Evolutionary conservation across 345 rosid genomes (phyloP).

Genomic region (Sisymbrium irio): DNA sequence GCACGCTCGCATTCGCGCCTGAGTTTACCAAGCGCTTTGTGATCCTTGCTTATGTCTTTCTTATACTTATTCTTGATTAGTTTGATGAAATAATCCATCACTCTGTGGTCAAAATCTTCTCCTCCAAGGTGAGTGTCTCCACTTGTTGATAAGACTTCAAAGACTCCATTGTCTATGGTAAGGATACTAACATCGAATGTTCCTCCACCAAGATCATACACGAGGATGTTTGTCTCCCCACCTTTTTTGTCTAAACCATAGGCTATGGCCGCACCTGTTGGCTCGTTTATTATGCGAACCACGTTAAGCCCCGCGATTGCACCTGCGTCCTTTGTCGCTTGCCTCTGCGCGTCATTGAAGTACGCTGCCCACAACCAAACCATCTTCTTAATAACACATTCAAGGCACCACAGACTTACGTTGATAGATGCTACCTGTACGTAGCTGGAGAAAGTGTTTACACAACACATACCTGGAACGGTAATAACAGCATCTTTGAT

Average conservation of each 20-base stretch:
- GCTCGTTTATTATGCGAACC: conserved; percentile 55
- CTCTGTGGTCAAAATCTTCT: conserved; percentile 54
- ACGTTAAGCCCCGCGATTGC: conserved; percentile 50
- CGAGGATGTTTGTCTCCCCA: conserved; percentile 43
- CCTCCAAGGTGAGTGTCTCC: conserved; percentile 59
- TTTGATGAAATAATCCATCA: conserved; percentile 56
- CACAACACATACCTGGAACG: conserved; percentile 40
- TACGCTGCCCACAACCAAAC: conserved; percentile 30
- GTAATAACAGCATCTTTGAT: conserved; percentile 57
- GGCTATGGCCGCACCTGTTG: conserved; percentile 60
- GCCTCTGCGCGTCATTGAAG: conserved; percentile 52
- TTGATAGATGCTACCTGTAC: too few relatives aligned
- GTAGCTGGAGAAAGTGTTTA: not conserved
- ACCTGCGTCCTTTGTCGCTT: conserved; percentile 56
- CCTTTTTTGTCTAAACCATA: conserved; percentile 52
- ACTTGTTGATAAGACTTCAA: conserved; percentile 51
- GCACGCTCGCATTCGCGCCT: conserved; percentile 56
- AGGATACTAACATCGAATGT: conserved; percentile 55
- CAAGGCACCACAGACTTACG: too few relatives aligned
- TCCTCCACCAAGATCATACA: conserved; percentile 58
- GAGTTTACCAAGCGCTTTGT: conserved; percentile 49
- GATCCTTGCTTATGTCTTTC: conserved; percentile 46
- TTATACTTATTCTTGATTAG: conserved; percentile 46
- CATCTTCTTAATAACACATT: not conserved
- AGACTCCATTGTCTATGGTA: conserved; percentile 49